Evolutionary conservation across 192 early-diverging fungal species (phyloP), one percentile per base, ranked within the genome.

Genomic region (Coemansia sp.): DNA sequence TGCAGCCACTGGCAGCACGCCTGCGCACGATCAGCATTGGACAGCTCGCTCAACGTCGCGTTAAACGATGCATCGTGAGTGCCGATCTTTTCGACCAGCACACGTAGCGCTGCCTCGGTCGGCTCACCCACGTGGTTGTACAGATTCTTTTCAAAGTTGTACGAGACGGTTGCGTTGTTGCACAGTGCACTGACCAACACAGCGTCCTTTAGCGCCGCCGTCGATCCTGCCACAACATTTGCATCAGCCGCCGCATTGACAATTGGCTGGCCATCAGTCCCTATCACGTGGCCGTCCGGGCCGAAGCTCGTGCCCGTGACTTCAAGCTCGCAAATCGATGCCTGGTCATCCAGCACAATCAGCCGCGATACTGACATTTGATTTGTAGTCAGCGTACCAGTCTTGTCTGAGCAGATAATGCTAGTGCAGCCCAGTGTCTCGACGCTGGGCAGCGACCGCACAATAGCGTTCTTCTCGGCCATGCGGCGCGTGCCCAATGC

Each of bases 321-420:
- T 37, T 86, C 66, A 56, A 87, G 88, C 76, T 98, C 95, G 54
- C 82, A 60, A 23, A 89, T 54, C 4, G 69, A 47, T 24, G 70
- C 78, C 4, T 64, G 54, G 11, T 65, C 69, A 55, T 85, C 85
- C 41, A 86, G 80, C 2, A 94, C 83, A 20, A 71, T 48, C 18
- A 87, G 69, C 32, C 85, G 83, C n/a, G 90, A 82, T 9, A 92
- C 91, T 59, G 89, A 90, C 97, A 99, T 99, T 74, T 97, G 92
- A 81, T 97, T 97, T 24, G 95, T 97, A 12, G 97, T 99, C 69
- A 99, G 84, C 32, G 97, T 99, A 54, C 97, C 97, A 16, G 97
- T 99, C 84, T 99, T 99, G 86, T 99, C 97, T 9, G 95, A 96
- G 81, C 97, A 99, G 71, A 99, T 97, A 54, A 98, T 92, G 70